phyloP scores from a whole-genome alignment of 2,329 filamentous ascomycete genomes.

The Colletotrichum acutatum region DNA sequence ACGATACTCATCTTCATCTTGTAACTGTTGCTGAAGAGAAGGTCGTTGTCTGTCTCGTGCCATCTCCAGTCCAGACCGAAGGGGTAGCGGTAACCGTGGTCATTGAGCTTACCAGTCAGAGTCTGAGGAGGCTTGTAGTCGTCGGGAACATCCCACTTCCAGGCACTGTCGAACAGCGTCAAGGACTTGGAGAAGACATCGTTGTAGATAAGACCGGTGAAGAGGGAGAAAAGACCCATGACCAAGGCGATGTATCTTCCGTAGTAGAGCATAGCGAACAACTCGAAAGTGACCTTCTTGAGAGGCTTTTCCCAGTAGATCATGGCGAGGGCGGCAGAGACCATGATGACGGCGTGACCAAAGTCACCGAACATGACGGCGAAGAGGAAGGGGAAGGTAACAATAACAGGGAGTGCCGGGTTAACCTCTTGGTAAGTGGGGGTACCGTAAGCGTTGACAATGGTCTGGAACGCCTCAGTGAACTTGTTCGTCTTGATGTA shows the following conservation, averaged over 20 bases:
- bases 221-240: conserved; percentile 98
- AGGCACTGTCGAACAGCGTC: conserved; percentile 88
- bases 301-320: conserved; percentile 96
- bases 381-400: conserved; percentile 99
- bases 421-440: conserved; percentile 98
- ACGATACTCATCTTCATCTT: conserved; percentile 99
- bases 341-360: conserved; percentile 92
- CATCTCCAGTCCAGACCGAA: conserved; percentile 97
- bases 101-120: conserved; percentile 74
- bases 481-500: conserved; percentile 99
- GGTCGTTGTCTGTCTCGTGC: conserved; percentile 95
- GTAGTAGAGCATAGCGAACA: conserved; percentile 99
- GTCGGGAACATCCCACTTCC: conserved; percentile 79
- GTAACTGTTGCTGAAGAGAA: conserved; percentile 97
- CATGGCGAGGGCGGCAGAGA: conserved; percentile 85
- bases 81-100: conserved; percentile 84
- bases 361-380: conserved; percentile 99
- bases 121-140: conserved; percentile 72
- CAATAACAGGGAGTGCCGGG: conserved; percentile 91
- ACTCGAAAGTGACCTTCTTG: conserved; percentile 91
- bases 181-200: conserved; percentile 96
- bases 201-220: conserved; percentile 97
- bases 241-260: conserved; percentile 98
- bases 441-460: conserved; percentile 98
- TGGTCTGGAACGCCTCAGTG: conserved; percentile 97